Evolutionary conservation across 495 filamentous ascomycete genomes (phyloP).

Genomic region (Penicillium verhagenii): DNA sequence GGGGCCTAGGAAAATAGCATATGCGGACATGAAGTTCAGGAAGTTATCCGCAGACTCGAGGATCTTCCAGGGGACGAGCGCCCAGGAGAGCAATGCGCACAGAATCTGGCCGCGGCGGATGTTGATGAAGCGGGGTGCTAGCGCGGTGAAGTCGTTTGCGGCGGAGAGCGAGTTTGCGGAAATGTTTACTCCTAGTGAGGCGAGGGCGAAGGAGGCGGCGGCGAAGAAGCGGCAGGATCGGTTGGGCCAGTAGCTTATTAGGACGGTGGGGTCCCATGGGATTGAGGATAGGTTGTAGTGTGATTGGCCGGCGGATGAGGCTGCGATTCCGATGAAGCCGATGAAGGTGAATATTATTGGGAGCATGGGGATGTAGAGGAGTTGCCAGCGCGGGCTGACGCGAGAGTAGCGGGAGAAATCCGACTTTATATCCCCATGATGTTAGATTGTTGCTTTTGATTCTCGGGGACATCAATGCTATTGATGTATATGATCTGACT

Average conservation of each 20-base stretch:
- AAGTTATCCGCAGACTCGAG: constrained; percentile 56
- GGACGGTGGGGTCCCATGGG: constrained; percentile 45
- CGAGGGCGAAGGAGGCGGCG: constrained; percentile 47
- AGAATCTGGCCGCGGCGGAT: constrained; percentile 63
- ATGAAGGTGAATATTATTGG: constrained; percentile 51
- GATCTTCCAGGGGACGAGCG: constrained; percentile 65
- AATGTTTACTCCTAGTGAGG: constrained; percentile 54
- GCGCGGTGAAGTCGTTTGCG: constrained; percentile 61
- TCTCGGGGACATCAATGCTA: too few species aligned
- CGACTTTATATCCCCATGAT: constrained; percentile 26
- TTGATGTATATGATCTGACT: too few species aligned
- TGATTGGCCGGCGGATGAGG: constrained; percentile 43
- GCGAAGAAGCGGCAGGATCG: constrained; percentile 53
- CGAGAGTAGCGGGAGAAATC: constrained; percentile 52
- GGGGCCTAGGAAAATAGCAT: constrained; percentile 67
- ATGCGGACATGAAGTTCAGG: constrained; percentile 62
- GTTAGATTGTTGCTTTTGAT: constrained; percentile 2
- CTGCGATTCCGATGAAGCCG: constrained; percentile 48
- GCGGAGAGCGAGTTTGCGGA: constrained; percentile 64
- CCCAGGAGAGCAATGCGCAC: constrained; percentile 58
- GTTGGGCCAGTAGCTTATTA: constrained; percentile 48
- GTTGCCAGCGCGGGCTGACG: constrained; percentile 41
- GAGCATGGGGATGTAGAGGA: constrained; percentile 48
- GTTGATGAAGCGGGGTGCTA: constrained; percentile 59
- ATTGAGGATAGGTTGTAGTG: constrained; percentile 38